These are phyloP conservation scores for Yamadazyma takamatsuzukensis DNA, from an alignment of 805 yeast genomes.

Conservation along the genomic window DNA sequence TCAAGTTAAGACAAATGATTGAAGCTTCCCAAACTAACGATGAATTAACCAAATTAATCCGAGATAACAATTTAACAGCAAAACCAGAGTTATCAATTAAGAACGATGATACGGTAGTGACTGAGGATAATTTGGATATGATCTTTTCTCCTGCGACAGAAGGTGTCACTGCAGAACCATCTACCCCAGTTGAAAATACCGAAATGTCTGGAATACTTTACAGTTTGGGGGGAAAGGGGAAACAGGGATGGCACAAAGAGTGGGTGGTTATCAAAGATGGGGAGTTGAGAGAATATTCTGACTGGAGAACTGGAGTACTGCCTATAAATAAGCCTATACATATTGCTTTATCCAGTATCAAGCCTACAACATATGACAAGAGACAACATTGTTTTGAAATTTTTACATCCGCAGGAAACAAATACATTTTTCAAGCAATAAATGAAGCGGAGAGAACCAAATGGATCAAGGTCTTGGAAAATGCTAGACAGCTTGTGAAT, in stretches of 20 bases:
- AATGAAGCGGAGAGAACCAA: conserved; percentile 60
- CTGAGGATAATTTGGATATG: conserved; percentile 25
- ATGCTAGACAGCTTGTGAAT: conserved; percentile 41
- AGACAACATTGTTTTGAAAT: conserved; percentile 69
- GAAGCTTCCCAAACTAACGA: conserved; percentile 38
- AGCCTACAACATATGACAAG: conserved; percentile 42
- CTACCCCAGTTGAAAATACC: conserved; percentile 6
- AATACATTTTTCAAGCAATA: conserved; percentile 72
- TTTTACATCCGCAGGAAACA: conserved; percentile 60
- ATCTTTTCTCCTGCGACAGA: conserved; percentile 17
- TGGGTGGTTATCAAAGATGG: conserved; percentile 80
- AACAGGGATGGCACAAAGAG: conserved; percentile 81
- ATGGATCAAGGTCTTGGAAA: conserved; percentile 65
- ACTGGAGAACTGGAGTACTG: conserved; percentile 71
- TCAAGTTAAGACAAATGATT: conserved; percentile 37
- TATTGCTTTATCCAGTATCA: conserved; percentile 63
- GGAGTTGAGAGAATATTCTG: conserved; percentile 63
- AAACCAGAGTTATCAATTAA: conserved; percentile 8
- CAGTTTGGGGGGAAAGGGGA: conserved; percentile 56
- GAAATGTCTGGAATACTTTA: conserved; percentile 46
- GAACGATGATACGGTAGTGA: conserved; percentile 16
- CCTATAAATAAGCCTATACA: conserved; percentile 67
- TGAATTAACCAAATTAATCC: conserved; percentile 32
- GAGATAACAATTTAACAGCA: conserved; percentile 20
- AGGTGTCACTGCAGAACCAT: neutral